phyloP scores from a whole-genome alignment of 805 yeast genomes.

The Phaffomyces opuntiae region DNA sequence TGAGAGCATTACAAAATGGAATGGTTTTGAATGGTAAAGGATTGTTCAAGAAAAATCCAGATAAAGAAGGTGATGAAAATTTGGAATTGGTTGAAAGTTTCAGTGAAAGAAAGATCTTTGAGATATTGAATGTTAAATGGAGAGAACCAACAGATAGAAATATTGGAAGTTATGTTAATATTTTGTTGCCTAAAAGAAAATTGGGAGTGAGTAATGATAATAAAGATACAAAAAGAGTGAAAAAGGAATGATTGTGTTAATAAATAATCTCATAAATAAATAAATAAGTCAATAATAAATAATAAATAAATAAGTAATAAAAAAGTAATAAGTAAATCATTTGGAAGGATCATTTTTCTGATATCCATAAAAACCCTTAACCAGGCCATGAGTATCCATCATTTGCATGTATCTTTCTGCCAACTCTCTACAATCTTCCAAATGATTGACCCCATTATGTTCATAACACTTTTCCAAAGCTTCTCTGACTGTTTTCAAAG shows the following conservation, averaged over 20 bases:
- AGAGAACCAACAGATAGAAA: conserved; percentile 23
- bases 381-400: conserved; percentile 55
- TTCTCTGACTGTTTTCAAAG: conserved; percentile 59
- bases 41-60: conserved; percentile 24
- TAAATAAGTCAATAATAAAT: not conserved
- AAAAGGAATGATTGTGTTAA: not conserved
- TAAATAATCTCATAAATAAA: not conserved
- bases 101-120: conserved; percentile 39
- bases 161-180: conserved; percentile 13
- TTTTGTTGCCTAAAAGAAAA: not conserved
- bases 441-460: conserved; percentile 56
- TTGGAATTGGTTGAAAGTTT: conserved; percentile 33
- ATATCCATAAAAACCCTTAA: conserved; percentile 74
- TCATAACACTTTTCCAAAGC: conserved; percentile 70
- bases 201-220: not conserved
- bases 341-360: conserved; percentile 84
- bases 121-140: conserved; percentile 33
- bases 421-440: conserved; percentile 74
- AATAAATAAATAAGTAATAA: conserved; percentile 4
- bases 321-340: conserved; percentile 23
- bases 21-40: conserved; percentile 37
- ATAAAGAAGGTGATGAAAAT: conserved; percentile 6
- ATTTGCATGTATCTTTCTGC: conserved; percentile 71
- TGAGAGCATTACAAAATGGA: conserved; percentile 34
- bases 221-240: not conserved